A percentile compares a stretch with the other conserved stretches of the same genome.
Evolutionary conservation across 2,329 filamentous ascomycete genomes (phyloP).

Genomic region (Neonectria coccinea): DNA sequence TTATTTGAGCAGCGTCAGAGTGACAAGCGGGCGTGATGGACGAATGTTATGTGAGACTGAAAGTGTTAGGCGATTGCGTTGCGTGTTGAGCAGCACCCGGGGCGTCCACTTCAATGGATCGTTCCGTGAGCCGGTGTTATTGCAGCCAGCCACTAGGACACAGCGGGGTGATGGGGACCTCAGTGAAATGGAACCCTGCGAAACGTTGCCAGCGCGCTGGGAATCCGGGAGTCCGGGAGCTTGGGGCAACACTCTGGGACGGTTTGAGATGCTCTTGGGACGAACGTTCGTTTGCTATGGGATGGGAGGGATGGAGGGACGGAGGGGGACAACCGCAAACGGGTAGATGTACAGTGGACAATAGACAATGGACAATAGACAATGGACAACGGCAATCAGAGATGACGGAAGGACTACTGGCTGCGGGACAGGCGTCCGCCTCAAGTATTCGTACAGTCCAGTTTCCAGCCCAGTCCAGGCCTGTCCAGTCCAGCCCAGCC

Average conservation of each 20-base stretch:
- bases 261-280: background rate
- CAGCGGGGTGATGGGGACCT: conserved; percentile 8
- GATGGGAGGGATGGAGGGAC: conserved; percentile 19
- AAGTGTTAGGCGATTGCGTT: background rate
- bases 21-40: background rate
- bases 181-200: conserved; percentile 10
- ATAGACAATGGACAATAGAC: conserved; percentile 5
- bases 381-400: conserved; percentile 22
- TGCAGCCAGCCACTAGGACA: background rate
- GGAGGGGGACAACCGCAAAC: conserved; percentile 6
- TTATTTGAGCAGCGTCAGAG: background rate
- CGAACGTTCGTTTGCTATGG: no score
- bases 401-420: background rate
- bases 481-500: no score
- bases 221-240: conserved; percentile 8
- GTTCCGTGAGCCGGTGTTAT: conserved; percentile 6
- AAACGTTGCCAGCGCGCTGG: conserved; percentile 20
- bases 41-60: background rate
- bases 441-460: background rate
- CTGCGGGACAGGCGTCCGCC: background rate
- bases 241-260: conserved; percentile 2
- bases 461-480: background rate
- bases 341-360: conserved; percentile 5
- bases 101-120: conserved; percentile 1
- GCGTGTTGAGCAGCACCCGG: conserved; percentile 6